These are phyloP conservation scores for Podaxis sp. DNA, from an alignment of 768 basidiomycete genomes.

Conservation along the genomic window DNA sequence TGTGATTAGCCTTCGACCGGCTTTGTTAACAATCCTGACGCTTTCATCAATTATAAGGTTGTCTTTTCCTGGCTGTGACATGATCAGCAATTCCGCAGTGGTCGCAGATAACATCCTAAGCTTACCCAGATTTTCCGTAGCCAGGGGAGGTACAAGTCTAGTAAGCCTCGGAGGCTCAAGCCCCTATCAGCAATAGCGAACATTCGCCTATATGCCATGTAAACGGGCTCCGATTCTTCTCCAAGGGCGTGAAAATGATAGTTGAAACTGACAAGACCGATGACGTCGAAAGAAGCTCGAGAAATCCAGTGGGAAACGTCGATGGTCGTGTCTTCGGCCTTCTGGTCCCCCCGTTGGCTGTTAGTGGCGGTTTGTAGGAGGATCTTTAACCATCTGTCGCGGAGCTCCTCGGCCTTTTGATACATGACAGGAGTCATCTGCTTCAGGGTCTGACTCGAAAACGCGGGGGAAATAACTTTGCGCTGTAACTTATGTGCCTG, in stretches of 20 bases:
- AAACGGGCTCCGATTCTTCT: slow-evolving; percentile 44
- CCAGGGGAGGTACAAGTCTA: slow-evolving; percentile 44
- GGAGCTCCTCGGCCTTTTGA: slow-evolving; percentile 46
- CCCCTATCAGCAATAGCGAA: slow-evolving; percentile 46
- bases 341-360: neutral
- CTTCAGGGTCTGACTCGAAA: slow-evolving; percentile 40
- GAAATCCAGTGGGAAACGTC: slow-evolving; percentile 58
- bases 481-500: slow-evolving; percentile 42
- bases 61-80: slow-evolving; percentile 37
- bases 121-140: slow-evolving; percentile 42
- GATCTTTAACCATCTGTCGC: slow-evolving; percentile 37
- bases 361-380: neutral
- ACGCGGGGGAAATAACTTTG: slow-evolving; percentile 46
- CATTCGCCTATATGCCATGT: slow-evolving; percentile 45
- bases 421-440: slow-evolving; percentile 43
- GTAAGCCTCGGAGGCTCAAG: slow-evolving; percentile 30
- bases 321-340: slow-evolving; percentile 21
- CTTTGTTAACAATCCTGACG: slow-evolving; percentile 32
- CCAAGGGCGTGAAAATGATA: slow-evolving; percentile 47
- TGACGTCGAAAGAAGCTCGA: slow-evolving; percentile 58
- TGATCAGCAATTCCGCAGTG: neutral
- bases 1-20: slow-evolving; percentile 39
- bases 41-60: slow-evolving; percentile 33
- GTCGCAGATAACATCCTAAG: neutral
- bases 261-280: slow-evolving; percentile 54